phyloP scores from a whole-genome alignment of 2,329 filamentous ascomycete species.

The Stachybotrys elegans region DNA sequence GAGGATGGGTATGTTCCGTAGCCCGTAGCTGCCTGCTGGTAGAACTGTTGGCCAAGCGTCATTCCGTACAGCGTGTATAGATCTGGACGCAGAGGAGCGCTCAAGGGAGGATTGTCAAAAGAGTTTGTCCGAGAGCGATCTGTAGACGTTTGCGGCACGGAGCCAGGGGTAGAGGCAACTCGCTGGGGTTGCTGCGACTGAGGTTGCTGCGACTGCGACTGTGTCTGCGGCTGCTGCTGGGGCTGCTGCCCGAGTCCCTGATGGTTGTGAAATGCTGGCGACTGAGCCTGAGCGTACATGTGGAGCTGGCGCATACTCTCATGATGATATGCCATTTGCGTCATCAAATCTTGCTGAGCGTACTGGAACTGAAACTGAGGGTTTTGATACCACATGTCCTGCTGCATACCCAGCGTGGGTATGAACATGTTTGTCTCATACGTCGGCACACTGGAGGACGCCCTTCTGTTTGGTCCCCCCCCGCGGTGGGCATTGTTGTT shows the following conservation, averaged over 20 bases:
- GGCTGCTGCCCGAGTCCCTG: slow-evolving; percentile 27
- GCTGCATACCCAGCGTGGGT: slow-evolving; percentile 36
- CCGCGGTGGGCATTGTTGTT: slow-evolving; percentile 30
- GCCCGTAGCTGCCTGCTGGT: slow-evolving; percentile 35
- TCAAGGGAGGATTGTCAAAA: slow-evolving; percentile 56
- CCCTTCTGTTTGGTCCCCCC: slow-evolving; percentile 42
- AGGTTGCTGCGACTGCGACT: too few species aligned
- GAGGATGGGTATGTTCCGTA: slow-evolving; percentile 54
- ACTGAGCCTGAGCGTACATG: slow-evolving; percentile 29
- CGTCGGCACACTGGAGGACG: slow-evolving; percentile 45
- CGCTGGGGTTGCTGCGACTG: slow-evolving; percentile 18
- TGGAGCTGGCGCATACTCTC: slow-evolving; percentile 30
- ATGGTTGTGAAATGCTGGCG: slow-evolving; percentile 28
- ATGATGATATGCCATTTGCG: slow-evolving; percentile 35
- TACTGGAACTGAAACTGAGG: slow-evolving; percentile 35
- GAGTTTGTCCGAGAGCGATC: slow-evolving; percentile 58
- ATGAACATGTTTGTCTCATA: slow-evolving; percentile 47
- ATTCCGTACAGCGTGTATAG: slow-evolving; percentile 47
- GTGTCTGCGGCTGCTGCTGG: slow-evolving; percentile 23
- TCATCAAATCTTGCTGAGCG: slow-evolving; percentile 32
- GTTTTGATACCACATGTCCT: slow-evolving; percentile 48
- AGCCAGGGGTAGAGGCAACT: slow-evolving; percentile 17
- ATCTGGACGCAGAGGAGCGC: slow-evolving; percentile 53
- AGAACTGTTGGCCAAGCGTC: slow-evolving; percentile 38
- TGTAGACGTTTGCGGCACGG: slow-evolving; percentile 24